Evolutionary conservation across 1,139 yeast species (phyloP).

Genomic region (Kazachstania sp.): DNA sequence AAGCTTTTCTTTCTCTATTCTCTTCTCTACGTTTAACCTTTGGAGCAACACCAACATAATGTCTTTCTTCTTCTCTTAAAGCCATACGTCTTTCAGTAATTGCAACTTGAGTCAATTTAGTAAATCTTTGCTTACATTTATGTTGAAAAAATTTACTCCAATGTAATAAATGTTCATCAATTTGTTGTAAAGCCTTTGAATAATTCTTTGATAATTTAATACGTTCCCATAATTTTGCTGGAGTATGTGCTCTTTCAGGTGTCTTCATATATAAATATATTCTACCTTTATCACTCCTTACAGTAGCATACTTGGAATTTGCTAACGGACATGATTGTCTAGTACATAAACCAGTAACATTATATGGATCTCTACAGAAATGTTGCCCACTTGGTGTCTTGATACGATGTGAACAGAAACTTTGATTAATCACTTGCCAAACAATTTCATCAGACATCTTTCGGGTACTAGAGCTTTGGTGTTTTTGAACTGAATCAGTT

Average conservation of each 20-base stretch:
- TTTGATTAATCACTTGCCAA: constrained; percentile 87
- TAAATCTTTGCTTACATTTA: constrained; percentile 91
- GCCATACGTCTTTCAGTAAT: constrained; percentile 94
- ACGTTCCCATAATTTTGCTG: constrained; percentile 90
- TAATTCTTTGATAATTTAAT: constrained; percentile 83
- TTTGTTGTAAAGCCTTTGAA: constrained; percentile 75
- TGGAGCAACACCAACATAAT: constrained; percentile 83
- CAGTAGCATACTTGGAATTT: constrained; percentile 92
- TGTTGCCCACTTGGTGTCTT: constrained; percentile 73
- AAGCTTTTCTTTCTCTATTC: constrained; percentile 89
- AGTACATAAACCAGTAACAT: constrained; percentile 82
- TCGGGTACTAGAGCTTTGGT: background rate
- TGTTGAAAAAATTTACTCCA: constrained; percentile 91
- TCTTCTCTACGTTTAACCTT: constrained; percentile 92
- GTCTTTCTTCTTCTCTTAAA: constrained; percentile 83
- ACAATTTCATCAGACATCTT: constrained; percentile 44
- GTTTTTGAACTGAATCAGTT: no score
- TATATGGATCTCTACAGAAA: constrained; percentile 81
- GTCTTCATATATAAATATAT: constrained; percentile 92
- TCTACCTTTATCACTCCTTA: constrained; percentile 79
- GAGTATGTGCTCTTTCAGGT: constrained; percentile 94
- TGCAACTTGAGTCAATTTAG: constrained; percentile 90
- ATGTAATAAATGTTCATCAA: constrained; percentile 76
- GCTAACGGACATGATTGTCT: constrained; percentile 96
- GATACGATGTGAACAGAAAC: constrained; percentile 81